Evolutionary conservation across 148 eudicot species (phyloP), one percentile per base, ranked within the genome.

Genomic region (Camellia japonica): DNA sequence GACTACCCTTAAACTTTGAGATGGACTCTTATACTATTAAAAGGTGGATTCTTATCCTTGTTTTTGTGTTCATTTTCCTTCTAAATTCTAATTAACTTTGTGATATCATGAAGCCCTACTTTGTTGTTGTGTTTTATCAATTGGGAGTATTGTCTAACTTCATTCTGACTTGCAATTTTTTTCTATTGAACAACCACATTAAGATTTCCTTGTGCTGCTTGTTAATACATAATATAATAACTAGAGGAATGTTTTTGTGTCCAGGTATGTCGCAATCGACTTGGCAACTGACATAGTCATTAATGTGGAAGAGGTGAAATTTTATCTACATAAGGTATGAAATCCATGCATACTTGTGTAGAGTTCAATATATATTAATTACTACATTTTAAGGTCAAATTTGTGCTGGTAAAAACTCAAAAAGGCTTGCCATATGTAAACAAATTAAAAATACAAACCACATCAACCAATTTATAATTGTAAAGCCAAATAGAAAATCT

Each of bases 261-360:
- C 64, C 93, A 95, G 99, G 89, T 92, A 86, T 87, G 97, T 95
- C 69, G 93, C 94, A 23, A 82, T 93, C n/a, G 99, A 93, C 79
- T 85, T 95, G 82, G 90, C 97, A 58, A 84, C 93, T 46, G 99
- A 95, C 79, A 84, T 93, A 75, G 90, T 91, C 62, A 83, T 95
- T 56, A 91, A 78, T 68, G 93, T 95, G 42, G 92, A 84, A 23
- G 30, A 23, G 30, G 30, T 23, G 30, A 23, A 23, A 23, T 23
- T 23, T 23, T 23, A 23, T 23, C 87, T 95, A 66, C 99, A 95
- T 79, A 95, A 95, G 97, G 99, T 95, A 86, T 42, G 84, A 20
- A 52, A 58, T n/a, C 30, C 7, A 71, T 61, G 1, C 51, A 23
- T 54, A 51, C 44, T 59, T 68, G 56, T 64, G 49, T 47, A 75